These are phyloP conservation scores for Dalbergia cultrata DNA, from an alignment of 306 rosid species.

Conservation along the genomic window DNA sequence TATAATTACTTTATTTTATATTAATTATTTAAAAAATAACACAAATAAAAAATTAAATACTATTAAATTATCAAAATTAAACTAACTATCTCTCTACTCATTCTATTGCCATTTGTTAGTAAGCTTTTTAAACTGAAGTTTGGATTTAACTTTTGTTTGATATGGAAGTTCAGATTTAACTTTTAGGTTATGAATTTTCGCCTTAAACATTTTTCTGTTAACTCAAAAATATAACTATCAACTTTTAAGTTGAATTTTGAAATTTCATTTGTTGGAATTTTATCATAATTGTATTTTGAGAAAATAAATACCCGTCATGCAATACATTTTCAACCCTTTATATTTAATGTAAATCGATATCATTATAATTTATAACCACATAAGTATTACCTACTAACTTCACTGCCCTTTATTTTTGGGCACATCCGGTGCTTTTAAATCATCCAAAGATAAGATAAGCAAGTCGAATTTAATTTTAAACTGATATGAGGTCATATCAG, in stretches of 20 bases:
- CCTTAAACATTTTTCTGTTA: constrained; percentile 30
- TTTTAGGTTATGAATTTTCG: background rate
- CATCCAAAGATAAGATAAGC: background rate
- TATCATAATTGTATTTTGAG: background rate
- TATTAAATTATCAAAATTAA: background rate
- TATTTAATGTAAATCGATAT: background rate
- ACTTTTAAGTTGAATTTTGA: constrained; percentile 9
- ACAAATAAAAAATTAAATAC: too few species aligned
- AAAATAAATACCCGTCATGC: too few species aligned
- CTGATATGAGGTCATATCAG: background rate
- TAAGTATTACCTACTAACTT: background rate
- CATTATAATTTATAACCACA: background rate
- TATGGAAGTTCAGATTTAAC: too few species aligned
- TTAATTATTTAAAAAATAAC: too few species aligned
- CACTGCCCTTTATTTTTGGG: background rate
- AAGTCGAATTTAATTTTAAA: background rate
- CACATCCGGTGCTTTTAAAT: background rate
- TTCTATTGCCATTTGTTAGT: background rate
- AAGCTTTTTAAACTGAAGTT: constrained; percentile 26
- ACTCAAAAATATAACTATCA: constrained; percentile 11
- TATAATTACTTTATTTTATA: too few species aligned
- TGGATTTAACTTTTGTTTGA: background rate
- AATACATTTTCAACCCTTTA: too few species aligned
- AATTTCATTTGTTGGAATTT: constrained; percentile 24
- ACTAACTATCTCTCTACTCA: background rate